Evolutionary conservation across 345 rosid species (phyloP).

Genomic region (Populus alba): DNA sequence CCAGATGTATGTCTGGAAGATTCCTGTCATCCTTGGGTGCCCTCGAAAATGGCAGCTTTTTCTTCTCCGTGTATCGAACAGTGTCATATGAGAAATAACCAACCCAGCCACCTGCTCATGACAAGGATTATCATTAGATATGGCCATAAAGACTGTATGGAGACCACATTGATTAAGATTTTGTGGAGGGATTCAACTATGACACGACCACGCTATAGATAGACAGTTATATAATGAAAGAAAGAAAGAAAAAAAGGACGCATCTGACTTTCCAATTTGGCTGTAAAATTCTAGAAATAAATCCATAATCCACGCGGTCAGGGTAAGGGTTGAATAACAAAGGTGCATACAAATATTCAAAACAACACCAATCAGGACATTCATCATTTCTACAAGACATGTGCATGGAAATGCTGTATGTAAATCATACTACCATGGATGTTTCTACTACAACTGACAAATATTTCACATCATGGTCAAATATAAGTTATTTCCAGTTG

Average conservation of each 20-base stretch:
- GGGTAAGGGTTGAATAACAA: too few relatives aligned
- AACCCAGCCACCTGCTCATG: constrained; percentile 83
- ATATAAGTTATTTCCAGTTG: too few relatives aligned
- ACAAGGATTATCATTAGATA: background rate
- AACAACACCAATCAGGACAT: too few relatives aligned
- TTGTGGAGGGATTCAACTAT: background rate
- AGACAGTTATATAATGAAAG: background rate
- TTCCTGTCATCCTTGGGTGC: constrained; percentile 82
- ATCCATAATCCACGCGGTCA: background rate
- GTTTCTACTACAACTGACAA: too few relatives aligned
- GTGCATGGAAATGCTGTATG: too few relatives aligned
- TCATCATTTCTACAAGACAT: too few relatives aligned
- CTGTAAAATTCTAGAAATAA: background rate
- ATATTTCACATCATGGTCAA: too few relatives aligned
- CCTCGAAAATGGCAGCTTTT: constrained; percentile 61
- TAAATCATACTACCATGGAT: too few relatives aligned
- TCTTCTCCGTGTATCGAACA: constrained; percentile 77
- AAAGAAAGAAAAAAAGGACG: background rate
- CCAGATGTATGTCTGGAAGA: constrained; percentile 85
- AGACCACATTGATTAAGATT: background rate
- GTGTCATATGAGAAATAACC: constrained; percentile 93
- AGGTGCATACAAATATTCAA: too few relatives aligned
- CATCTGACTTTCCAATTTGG: background rate
- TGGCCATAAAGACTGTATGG: background rate
- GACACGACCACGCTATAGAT: background rate